Base-by-base conservation (phyloP, 306 rosid genomes). In the Cicer chorassanicum region DNA sequence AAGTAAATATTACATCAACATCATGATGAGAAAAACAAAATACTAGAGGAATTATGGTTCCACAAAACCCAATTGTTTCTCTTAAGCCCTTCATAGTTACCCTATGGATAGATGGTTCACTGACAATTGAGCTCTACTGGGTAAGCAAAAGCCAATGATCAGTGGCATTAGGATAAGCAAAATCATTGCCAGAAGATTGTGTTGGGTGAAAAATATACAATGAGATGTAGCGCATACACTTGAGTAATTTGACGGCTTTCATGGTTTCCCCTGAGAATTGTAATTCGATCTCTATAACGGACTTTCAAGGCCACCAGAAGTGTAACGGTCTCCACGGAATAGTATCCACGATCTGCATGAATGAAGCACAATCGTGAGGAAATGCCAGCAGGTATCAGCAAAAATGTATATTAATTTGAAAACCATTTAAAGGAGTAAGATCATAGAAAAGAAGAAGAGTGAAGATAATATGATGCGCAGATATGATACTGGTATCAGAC, bases 191-290 rank as follows among this genome's bases (percentile, higher is more conserved):
- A 16, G 5, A 38, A 10, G n/a, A 41, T 16, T 42, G 70, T 9
- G 16, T 9, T 65, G 68, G 40, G 68, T 62, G 48, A 38, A 8
- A 57, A 56, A 57, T 14, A 64, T 40, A 64, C 53, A 73, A 65
- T 61, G 53, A 21, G 56, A 73, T 66, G 61, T 56, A 38, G 60
- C 68, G 41, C 96, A 88, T 91, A 94, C 98, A 94, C 98, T 94
- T 94, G 98, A 80, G 98, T 94, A 70, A 94, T 94, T 77, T 94
- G 98, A 79, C 98, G 90, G 65, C 88, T 94, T 86, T 94, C 98
- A 50, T 94, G 98, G 84, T 94, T 94, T 83, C 98, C 98, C 78
- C 98, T 87, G 62, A 90, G 91, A 78, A 94, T 88, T 65, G 98
- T 94, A 81, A 94, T 87, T 87, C 98, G 91, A 83, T 94, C 97